Evolutionary conservation across 805 yeast genomes (phyloP).

Genomic region (Kodamaea neixiangensis): DNA sequence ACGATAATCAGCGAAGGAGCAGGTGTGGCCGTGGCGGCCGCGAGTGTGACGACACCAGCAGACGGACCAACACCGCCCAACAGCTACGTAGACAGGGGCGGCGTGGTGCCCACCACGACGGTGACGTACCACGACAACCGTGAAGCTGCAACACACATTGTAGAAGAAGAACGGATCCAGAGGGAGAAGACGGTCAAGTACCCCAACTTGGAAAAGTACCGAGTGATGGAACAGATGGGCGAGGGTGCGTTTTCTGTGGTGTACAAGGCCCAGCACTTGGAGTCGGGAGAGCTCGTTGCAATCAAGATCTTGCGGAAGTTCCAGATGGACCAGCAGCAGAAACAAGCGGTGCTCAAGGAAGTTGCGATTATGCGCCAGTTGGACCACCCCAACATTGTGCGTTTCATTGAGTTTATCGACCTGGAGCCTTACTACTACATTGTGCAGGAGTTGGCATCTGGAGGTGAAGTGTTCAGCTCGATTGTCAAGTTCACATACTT

Average conservation of each 20-base stretch:
- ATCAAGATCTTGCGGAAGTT: conserved; percentile 66
- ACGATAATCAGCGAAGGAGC: conserved; percentile 4
- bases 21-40: conserved; percentile 1
- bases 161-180: conserved; percentile 35
- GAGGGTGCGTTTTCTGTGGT: conserved; percentile 85
- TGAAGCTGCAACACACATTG: conserved; percentile 35
- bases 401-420: conserved; percentile 66
- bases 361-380: conserved; percentile 72
- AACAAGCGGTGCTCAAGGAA: conserved; percentile 75
- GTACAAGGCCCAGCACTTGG: conserved; percentile 53
- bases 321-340: conserved; percentile 61
- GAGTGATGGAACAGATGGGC: conserved; percentile 56
- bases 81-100: conserved; percentile 6
- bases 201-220: conserved; percentile 44
- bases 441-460: conserved; percentile 70
- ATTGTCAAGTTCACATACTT: conserved; percentile 68
- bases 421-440: conserved; percentile 62
- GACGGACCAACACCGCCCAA: not conserved
- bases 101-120: not conserved
- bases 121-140: conserved; percentile 19
- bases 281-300: conserved; percentile 47
- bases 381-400: conserved; percentile 63
- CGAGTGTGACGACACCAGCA: not conserved
- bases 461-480: conserved; percentile 75
- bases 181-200: conserved; percentile 26